These are phyloP conservation scores for Pseudisothecium myosuroides DNA, from an alignment of 225 moss, liverwort and hornwort genomes.

Conservation along the genomic window DNA sequence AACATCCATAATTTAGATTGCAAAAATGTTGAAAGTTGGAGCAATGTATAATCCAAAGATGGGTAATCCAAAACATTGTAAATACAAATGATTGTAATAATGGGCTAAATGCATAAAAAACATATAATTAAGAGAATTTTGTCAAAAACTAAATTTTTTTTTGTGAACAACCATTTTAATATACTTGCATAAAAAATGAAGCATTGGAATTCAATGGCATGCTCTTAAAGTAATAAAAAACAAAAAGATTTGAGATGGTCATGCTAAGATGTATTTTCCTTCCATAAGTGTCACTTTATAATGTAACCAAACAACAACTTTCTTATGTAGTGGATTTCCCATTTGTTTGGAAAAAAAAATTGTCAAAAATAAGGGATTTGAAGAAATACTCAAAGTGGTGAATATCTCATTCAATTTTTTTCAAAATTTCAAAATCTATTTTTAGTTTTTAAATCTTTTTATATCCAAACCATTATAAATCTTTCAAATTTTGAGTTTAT, in stretches of 20 bases:
- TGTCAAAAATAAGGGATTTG: not conserved
- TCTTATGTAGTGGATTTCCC: too few species aligned
- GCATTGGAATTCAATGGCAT: fast-evolving
- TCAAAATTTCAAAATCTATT: not conserved
- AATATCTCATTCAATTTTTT: not conserved
- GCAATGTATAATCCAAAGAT: not conserved
- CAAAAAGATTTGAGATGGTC: not conserved
- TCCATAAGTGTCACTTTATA: not conserved
- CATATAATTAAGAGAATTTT: not conserved
- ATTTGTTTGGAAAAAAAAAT: too few species aligned
- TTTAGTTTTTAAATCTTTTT: too few species aligned
- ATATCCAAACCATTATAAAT: not conserved
- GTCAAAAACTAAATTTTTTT: not conserved
- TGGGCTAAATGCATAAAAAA: not conserved
- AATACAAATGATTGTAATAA: too few species aligned
- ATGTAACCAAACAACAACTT: not conserved
- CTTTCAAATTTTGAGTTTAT: not conserved
- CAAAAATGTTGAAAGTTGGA: not conserved
- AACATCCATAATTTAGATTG: not conserved
- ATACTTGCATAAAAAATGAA: not conserved
- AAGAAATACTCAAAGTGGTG: not conserved
- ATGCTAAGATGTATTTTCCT: not conserved
- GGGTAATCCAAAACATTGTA: not conserved
- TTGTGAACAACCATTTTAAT: not conserved
- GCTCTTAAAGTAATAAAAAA: not conserved